Evolutionary conservation across 768 basidiomycete species (phyloP), one percentile per base, ranked within the genome.

Genomic region (Boletus fagicola): DNA sequence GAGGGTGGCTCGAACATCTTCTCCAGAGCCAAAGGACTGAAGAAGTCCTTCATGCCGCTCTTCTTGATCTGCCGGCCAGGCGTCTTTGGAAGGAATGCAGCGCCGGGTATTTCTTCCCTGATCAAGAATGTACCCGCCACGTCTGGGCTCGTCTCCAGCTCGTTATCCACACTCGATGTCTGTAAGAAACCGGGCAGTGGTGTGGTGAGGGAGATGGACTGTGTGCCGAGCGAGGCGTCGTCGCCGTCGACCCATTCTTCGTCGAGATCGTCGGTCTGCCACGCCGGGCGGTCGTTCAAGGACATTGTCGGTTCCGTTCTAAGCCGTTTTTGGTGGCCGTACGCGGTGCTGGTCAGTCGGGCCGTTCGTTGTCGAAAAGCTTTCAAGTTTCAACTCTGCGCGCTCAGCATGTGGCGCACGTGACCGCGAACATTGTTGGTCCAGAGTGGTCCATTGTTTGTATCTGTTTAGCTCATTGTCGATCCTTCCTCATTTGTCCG

Each of bases 1-100:
- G 92, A 91, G 1, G 94, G 94, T 9, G 94, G 94, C 59, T 95
- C 90, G 62, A 96, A 97, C 91, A 97, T 93, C 54, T 81, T 82
- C 73, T 97, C 94, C 10, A 97, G 78, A 26, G 88, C 86, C 53
- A 94, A 70, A 0, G 93, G 92, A 54, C 87, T 92, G 76, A 98
- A 98, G 68, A 98, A 84, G 72, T 90, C 85, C 73, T 89, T 92
- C 46, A 86, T 80, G 39, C 75, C 64, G n/a, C 77, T 74, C 58
- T 84, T 86, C 69, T 84, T 84, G 35, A 60, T 73, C 44, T 74
- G 74, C 43, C 76, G 75, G 24, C 83, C 85, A 10, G 88, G 87
- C 11, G 88, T 88, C 66, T 83, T 86, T 49, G 85, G 84, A 18
- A 88, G 70, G 43, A 88, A 65, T 0, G 83, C 82, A 6, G 72